Percentiles rank a stretch among this genome's conserved stretches.
Conservation (phyloP, 768 basidiomycete genomes). For the Podaxis sp. region DNA sequence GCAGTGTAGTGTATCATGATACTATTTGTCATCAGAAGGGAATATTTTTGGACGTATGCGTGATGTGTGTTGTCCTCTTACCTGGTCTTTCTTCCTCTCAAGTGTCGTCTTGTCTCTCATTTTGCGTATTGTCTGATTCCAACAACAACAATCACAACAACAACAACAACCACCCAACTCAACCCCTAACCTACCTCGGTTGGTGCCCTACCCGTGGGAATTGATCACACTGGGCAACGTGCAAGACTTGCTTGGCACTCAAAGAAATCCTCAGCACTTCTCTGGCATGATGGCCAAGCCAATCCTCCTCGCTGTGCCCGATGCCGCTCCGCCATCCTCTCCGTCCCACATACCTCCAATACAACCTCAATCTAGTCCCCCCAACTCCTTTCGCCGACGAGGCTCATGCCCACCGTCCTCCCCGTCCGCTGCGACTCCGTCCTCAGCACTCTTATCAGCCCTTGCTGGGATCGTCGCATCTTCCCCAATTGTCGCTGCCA, state of each 20-base stretch:
- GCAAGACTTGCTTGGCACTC: slow-evolving; percentile 36
- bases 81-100: slow-evolving; percentile 12
- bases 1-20: slow-evolving; percentile 9
- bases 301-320: slow-evolving; percentile 30
- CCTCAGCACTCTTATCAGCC: slow-evolving; percentile 47
- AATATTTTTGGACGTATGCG: slow-evolving; percentile 13
- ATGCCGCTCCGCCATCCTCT: slow-evolving; percentile 20
- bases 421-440: slow-evolving; percentile 28
- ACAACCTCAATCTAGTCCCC: background rate
- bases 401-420: background rate
- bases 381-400: slow-evolving; percentile 12
- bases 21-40: slow-evolving; percentile 13
- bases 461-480: slow-evolving; percentile 50
- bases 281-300: slow-evolving; percentile 51
- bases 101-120: background rate
- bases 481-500: slow-evolving; percentile 39
- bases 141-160: too few relatives aligned
- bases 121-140: background rate
- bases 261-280: slow-evolving; percentile 19
- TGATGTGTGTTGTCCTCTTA: slow-evolving; percentile 9
- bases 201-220: background rate
- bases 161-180: background rate
- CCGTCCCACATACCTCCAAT: slow-evolving; percentile 7
- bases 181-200: slow-evolving; percentile 3
- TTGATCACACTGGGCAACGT: slow-evolving; percentile 7